Conservation (phyloP, 2,329 filamentous ascomycete species). For the Zymoseptoria brevis region DNA sequence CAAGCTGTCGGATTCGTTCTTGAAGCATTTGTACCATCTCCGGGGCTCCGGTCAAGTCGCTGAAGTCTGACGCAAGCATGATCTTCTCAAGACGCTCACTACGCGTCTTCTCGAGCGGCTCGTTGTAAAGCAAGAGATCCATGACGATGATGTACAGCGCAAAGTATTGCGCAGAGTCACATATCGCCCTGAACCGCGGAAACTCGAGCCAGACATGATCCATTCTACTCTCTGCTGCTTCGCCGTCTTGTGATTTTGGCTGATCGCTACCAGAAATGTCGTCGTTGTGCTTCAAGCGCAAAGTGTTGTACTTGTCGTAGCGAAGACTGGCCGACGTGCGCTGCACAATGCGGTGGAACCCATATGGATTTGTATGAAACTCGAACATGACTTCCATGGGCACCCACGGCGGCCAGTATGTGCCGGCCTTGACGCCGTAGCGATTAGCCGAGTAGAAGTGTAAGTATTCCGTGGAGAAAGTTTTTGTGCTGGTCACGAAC, state of each 20-base stretch:
- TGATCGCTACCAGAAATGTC: constrained; percentile 62
- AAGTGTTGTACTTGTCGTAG: constrained; percentile 96
- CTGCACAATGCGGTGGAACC: constrained; percentile 95
- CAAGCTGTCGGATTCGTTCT: constrained; percentile 82
- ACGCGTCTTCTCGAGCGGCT: constrained; percentile 94
- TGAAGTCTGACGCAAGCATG: constrained; percentile 97
- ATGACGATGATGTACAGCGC: constrained; percentile 97
- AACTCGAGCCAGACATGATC: constrained; percentile 97
- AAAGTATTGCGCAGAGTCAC: constrained; percentile 96
- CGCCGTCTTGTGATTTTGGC: constrained; percentile 34
- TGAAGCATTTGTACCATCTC: constrained; percentile 89
- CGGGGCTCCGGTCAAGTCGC: constrained; percentile 85
- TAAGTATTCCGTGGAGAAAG: constrained; percentile 72
- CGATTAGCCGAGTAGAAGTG: constrained; percentile 91
- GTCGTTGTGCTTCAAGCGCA: constrained; percentile 94
- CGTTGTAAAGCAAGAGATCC: constrained; percentile 90
- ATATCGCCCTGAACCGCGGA: constrained; percentile 85
- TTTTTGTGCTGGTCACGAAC: constrained; percentile 92
- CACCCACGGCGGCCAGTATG: constrained; percentile 96
- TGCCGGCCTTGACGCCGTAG: constrained; percentile 77
- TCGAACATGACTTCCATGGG: constrained; percentile 98
- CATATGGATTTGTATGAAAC: constrained; percentile 85
- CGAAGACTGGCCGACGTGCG: constrained; percentile 90
- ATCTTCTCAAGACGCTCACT: constrained; percentile 95
- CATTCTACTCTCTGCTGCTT: constrained; percentile 60